These are phyloP conservation scores for Pichia exigua DNA, from an alignment of 805 yeast species.

Conservation along the genomic window DNA sequence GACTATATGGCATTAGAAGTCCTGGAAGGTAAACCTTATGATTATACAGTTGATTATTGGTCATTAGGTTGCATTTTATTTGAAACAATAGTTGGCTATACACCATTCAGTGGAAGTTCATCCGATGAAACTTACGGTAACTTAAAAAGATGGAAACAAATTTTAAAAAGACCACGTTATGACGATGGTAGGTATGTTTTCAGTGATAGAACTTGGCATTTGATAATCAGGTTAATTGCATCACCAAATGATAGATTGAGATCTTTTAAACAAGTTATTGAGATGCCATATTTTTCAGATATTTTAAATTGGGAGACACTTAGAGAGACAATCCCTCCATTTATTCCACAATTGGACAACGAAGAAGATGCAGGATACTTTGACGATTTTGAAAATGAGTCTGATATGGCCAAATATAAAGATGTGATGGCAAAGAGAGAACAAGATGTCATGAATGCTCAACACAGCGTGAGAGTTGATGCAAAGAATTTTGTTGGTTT, in stretches of 20 bases:
- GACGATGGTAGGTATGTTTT: constrained; percentile 88
- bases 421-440: constrained; percentile 92
- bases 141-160: constrained; percentile 85
- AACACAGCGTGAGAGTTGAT: constrained; percentile 48
- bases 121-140: constrained; percentile 94
- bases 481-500: constrained; percentile 85
- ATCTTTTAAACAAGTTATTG: constrained; percentile 72
- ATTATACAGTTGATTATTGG: constrained; percentile 98
- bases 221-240: constrained; percentile 72
- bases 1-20: constrained; percentile 99
- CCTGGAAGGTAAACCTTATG: constrained; percentile 86
- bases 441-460: constrained; percentile 74
- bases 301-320: constrained; percentile 62
- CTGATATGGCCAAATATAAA: constrained; percentile 94
- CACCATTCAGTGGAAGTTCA: constrained; percentile 91
- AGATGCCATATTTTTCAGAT: constrained; percentile 76
- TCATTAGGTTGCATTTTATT: constrained; percentile 95
- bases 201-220: constrained; percentile 93
- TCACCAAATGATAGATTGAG: constrained; percentile 68
- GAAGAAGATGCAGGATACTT: constrained; percentile 98
- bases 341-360: constrained; percentile 91
- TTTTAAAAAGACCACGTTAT: constrained; percentile 82
- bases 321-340: constrained; percentile 77
- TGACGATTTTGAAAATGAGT: constrained; percentile 94
- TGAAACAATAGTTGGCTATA: constrained; percentile 93